phyloP scores from a whole-genome alignment of 345 rosid species.

The Gossypium bickii region DNA sequence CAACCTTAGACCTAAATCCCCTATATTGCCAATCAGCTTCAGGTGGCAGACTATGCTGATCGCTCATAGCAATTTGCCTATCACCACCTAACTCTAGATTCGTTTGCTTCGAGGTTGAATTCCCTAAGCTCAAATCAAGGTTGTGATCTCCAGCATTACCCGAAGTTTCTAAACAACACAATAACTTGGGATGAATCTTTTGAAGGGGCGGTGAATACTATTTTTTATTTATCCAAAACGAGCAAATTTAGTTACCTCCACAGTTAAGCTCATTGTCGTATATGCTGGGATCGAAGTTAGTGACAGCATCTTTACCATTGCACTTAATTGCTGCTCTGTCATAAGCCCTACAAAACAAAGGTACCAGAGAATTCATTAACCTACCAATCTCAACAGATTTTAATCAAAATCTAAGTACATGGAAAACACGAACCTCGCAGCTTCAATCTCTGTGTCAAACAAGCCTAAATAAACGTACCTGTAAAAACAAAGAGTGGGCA shows the following conservation, averaged over 20 bases:
- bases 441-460: slow-evolving; percentile 90
- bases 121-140: slow-evolving; percentile 85
- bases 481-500: slow-evolving; percentile 10
- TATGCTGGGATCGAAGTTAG: slow-evolving; percentile 82
- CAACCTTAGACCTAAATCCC: slow-evolving; percentile 44
- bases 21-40: slow-evolving; percentile 42
- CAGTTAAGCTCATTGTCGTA: slow-evolving; percentile 59
- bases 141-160: slow-evolving; percentile 48
- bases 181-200: background rate
- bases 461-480: slow-evolving; percentile 92
- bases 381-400: background rate
- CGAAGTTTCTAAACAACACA: slow-evolving; percentile 34
- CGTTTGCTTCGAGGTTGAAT: slow-evolving; percentile 37
- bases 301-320: slow-evolving; percentile 93
- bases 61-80: slow-evolving; percentile 21
- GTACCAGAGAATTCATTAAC: background rate
- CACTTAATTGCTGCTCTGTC: slow-evolving; percentile 92
- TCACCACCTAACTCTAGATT: slow-evolving; percentile 18
- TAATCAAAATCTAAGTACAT: background rate
- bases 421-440: slow-evolving; percentile 57
- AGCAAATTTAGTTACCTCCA: slow-evolving; percentile 31
- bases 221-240: background rate
- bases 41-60: slow-evolving; percentile 21
- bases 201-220: background rate
- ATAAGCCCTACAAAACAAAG: slow-evolving; percentile 45